Percentiles rank a stretch among this genome's conserved stretches.
phyloP scores from a whole-genome alignment of 345 rosid species.

The Arabidopsis thaliana region TAIR10.1 NC_003070.9:809501-810000 shows the following conservation, averaged over 20 bases:
- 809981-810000: conserved; percentile 65
- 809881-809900: conserved; percentile 11
- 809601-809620: background rate
- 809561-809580: conserved; percentile 80
- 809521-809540: conserved; percentile 60
- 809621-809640: background rate
- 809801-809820: background rate
- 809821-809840: background rate
- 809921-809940: conserved; percentile 64
- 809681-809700: conserved; percentile 92
- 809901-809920: conserved; percentile 62
- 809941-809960: conserved; percentile 60
- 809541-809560: conserved; percentile 63
- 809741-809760: conserved; percentile 71
- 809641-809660: conserved; percentile 15
- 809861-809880: background rate
- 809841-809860: background rate
- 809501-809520: conserved; percentile 62
- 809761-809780: conserved; percentile 67
- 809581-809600: conserved; percentile 52
- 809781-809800: conserved; percentile 62
- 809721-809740: conserved; percentile 82
- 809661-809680: conserved; percentile 73
- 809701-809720: conserved; percentile 75
- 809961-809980: conserved; percentile 69